Percentiles rank a stretch among this genome's conserved stretches.
phyloP scores from a whole-genome alignment of 139 green algal genomes.

The Chlamydomonas eustigma region DNA sequence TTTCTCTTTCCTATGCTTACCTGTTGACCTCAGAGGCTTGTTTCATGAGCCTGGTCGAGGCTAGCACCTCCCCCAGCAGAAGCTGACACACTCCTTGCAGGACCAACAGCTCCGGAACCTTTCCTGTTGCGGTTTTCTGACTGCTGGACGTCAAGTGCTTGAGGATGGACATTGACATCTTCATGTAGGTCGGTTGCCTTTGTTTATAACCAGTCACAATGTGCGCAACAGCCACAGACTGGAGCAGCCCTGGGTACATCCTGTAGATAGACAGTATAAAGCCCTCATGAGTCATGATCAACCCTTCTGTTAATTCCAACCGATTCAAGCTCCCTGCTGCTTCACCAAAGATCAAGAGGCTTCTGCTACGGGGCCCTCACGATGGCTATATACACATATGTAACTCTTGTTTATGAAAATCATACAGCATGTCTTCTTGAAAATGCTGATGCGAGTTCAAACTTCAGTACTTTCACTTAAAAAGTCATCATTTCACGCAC shows the following conservation, averaged over 20 bases:
- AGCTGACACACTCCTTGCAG: constrained; percentile 18
- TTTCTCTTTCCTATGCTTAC: background rate
- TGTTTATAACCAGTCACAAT: constrained; percentile 57
- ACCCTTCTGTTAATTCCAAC: background rate
- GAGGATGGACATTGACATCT: constrained; percentile 23
- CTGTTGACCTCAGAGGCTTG: constrained; percentile 9
- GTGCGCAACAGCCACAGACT: constrained; percentile 45
- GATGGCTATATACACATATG: too few relatives aligned
- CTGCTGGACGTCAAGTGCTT: background rate
- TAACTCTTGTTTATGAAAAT: too few relatives aligned
- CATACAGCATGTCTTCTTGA: too few relatives aligned
- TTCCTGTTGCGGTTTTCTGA: background rate
- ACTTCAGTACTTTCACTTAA: too few relatives aligned
- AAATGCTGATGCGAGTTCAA: too few relatives aligned
- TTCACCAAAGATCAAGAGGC: background rate
- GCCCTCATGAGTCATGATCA: too few relatives aligned
- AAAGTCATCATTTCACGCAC: too few relatives aligned
- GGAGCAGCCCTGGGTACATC: constrained; percentile 45
- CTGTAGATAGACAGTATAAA: too few relatives aligned
- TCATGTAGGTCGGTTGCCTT: constrained; percentile 46
- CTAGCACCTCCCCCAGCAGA: constrained; percentile 22
- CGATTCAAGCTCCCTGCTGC: background rate
- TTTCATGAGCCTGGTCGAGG: constrained; percentile 2
- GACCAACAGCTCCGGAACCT: background rate
- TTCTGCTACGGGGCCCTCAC: too few relatives aligned